A percentile compares a stretch with the other conserved stretches of the same genome.
These are phyloP conservation scores for Avena sativa DNA, from an alignment of 176 grass and related monocot genomes.

Conservation along the genomic window DNA sequence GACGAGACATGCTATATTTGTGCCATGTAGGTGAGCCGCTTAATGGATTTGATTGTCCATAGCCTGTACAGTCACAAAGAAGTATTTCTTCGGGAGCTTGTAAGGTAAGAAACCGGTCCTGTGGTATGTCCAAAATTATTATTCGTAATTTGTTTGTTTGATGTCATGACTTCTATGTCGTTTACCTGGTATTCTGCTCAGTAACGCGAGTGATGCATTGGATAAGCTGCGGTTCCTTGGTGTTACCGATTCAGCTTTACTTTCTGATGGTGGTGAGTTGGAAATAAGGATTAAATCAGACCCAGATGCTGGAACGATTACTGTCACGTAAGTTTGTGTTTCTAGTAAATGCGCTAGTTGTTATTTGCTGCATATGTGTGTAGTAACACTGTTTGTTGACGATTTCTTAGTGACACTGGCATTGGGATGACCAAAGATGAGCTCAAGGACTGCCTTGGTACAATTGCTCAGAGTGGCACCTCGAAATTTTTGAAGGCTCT, in stretches of 20 bases:
- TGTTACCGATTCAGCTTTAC: constrained; percentile 74
- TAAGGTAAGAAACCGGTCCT: constrained; percentile 60
- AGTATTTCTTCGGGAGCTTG: constrained; percentile 93
- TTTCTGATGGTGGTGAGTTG: constrained; percentile 69
- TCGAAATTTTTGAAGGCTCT: constrained; percentile 91
- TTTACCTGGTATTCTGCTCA: constrained; percentile 34
- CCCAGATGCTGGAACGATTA: constrained; percentile 85
- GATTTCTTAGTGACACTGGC: constrained; percentile 77
- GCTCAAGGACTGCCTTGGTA: constrained; percentile 96
- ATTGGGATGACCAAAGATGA: constrained; percentile 99
- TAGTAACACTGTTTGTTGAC: constrained; percentile 17
- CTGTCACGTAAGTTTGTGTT: constrained; percentile 59
- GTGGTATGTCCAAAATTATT: background rate
- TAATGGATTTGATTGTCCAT: constrained; percentile 97
- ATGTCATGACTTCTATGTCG: background rate
- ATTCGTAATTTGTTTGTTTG: background rate
- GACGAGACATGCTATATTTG: constrained; percentile 50
- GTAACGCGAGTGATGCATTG: constrained; percentile 93
- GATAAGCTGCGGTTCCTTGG: constrained; percentile 95
- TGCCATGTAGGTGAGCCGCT: constrained; percentile 73
- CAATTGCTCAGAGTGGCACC: constrained; percentile 96
- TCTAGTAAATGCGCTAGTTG: background rate
- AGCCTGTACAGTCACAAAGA: constrained; percentile 97
- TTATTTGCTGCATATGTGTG: background rate
- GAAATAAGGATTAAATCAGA: constrained; percentile 93